Evolutionary conservation across 2,329 filamentous ascomycete species (phyloP).

Genomic region (Aspergillus pseudoglaucus): DNA sequence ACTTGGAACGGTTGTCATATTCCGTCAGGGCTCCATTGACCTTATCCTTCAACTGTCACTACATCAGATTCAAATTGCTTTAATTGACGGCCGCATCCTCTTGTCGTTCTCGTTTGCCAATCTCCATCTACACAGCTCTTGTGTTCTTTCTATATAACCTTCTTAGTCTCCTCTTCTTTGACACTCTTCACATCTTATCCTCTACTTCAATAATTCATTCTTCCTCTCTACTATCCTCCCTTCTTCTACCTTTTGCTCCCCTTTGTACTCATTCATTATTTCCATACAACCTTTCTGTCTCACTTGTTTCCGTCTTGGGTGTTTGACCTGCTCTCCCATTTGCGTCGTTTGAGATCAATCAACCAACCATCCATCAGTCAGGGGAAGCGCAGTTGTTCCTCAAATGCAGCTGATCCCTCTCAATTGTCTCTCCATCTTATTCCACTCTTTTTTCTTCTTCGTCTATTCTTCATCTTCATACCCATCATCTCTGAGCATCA

Average conservation of each 20-base stretch:
- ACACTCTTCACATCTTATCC: background rate
- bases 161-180: background rate
- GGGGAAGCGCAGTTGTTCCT: background rate
- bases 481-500: background rate
- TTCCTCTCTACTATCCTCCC: conserved; percentile 4
- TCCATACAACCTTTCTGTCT: conserved; percentile 1
- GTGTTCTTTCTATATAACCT: no score
- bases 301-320: conserved; percentile 3
- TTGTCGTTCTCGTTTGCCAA: conserved; percentile 13
- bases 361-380: background rate
- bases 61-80: no score
- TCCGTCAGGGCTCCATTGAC: background rate
- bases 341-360: background rate
- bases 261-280: conserved; percentile 10
- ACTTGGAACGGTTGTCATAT: background rate
- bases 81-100: conserved; percentile 1
- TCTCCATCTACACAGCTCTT: background rate
- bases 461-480: background rate
- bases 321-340: conserved; percentile 8
- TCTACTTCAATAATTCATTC: conserved; percentile 2
- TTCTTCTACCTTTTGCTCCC: conserved; percentile 10
- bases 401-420: conserved; percentile 1
- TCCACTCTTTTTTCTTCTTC: background rate
- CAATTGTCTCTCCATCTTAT: background rate
- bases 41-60: background rate